phyloP scores from a whole-genome alignment of 2,329 filamentous ascomycete species.

The Penicillium decumbens region DNA sequence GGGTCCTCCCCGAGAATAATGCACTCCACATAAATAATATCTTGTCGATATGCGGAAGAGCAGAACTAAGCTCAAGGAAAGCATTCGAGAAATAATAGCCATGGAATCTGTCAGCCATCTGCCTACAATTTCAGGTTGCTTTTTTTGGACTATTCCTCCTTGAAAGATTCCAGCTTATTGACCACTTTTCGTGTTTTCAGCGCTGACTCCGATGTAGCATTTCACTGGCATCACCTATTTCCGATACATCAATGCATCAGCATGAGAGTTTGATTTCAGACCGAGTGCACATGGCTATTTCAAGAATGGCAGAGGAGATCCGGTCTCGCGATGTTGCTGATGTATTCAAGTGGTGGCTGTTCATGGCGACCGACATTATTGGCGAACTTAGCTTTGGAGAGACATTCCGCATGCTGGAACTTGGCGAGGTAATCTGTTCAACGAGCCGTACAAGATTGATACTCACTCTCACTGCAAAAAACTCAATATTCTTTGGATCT shows the following conservation, averaged over 20 bases:
- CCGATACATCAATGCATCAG: slow-evolving; percentile 18
- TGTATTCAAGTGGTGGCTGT: slow-evolving; percentile 54
- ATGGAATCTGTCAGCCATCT: slow-evolving; percentile 6
- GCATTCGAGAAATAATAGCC: not conserved
- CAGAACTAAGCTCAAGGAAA: not conserved
- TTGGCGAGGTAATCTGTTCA: slow-evolving; percentile 39
- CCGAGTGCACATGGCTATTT: slow-evolving; percentile 41
- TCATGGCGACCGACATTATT: slow-evolving; percentile 54
- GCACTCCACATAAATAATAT: not conserved
- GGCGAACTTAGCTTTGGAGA: slow-evolving; percentile 54
- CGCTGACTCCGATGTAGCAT: not conserved
- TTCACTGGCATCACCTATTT: too few species aligned
- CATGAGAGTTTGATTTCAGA: slow-evolving; percentile 41
- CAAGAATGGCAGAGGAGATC: slow-evolving; percentile 46
- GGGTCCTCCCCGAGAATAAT: not conserved
- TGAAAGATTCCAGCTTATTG: not conserved
- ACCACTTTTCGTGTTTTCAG: not conserved
- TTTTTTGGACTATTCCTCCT: slow-evolving; percentile 1
- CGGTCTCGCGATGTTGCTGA: slow-evolving; percentile 39
- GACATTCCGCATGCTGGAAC: slow-evolving; percentile 52
- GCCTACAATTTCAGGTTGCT: not conserved
- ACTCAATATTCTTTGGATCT: slow-evolving; percentile 43
- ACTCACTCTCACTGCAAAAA: slow-evolving; percentile 27
- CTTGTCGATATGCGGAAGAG: not conserved
- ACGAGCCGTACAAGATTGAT: not conserved